Percentiles rank a stretch among this genome's conserved stretches.
These are phyloP conservation scores for Boechera divaricarpa DNA, from an alignment of 345 rosid species.

Conservation along the genomic window DNA sequence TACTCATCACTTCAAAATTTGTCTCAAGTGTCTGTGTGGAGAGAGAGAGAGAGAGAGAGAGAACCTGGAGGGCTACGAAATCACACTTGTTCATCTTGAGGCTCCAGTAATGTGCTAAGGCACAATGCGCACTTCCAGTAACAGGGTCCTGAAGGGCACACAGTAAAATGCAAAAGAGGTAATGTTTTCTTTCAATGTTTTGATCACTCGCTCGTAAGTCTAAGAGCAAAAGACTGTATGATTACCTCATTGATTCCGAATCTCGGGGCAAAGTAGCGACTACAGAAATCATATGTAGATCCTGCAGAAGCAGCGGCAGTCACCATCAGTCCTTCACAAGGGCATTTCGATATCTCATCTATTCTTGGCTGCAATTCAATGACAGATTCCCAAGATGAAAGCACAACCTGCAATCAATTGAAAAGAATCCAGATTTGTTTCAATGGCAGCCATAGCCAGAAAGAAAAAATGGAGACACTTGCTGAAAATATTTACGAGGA, in stretches of 20 bases:
- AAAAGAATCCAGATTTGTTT: not conserved
- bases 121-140: constrained; percentile 78
- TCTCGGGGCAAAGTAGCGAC: constrained; percentile 50
- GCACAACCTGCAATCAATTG: constrained; percentile 42
- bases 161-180: not conserved
- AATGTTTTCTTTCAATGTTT: not conserved
- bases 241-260: constrained; percentile 40
- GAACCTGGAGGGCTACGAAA: constrained; percentile 57
- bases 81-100: constrained; percentile 65
- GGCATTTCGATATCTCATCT: constrained; percentile 57
- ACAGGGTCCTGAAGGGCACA: constrained; percentile 68
- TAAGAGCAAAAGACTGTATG: not conserved
- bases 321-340: constrained; percentile 66
- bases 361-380: constrained; percentile 55
- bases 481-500: constrained; percentile 54
- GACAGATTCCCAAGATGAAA: constrained; percentile 72
- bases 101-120: constrained; percentile 77
- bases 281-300: constrained; percentile 43
- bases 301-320: constrained; percentile 61
- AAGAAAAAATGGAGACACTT: not conserved
- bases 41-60: constrained; percentile 1
- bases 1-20: not conserved
- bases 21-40: not conserved
- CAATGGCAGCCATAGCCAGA: not conserved
- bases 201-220: not conserved